These are phyloP conservation scores for Penicillium dipodomyicola DNA, from an alignment of 495 filamentous ascomycete species.

Conservation along the genomic window DNA sequence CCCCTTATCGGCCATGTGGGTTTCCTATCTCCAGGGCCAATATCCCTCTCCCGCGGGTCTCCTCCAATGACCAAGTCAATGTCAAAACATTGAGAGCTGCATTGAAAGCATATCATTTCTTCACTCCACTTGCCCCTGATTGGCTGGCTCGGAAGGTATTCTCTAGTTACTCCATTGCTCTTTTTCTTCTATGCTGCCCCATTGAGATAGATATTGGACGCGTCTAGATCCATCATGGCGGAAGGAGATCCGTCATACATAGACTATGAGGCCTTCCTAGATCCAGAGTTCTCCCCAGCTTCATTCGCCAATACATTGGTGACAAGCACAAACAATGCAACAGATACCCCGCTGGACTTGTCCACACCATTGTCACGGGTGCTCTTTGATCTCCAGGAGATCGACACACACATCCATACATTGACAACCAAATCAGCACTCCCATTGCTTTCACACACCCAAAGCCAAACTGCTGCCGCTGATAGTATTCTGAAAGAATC, in stretches of 20 bases:
- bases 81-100: slow-evolving; percentile 1
- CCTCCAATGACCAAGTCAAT: slow-evolving; percentile 1
- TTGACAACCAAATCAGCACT: slow-evolving; percentile 83
- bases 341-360: slow-evolving; percentile 85
- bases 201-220: not conserved
- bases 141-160: not conserved
- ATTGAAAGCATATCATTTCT: not conserved
- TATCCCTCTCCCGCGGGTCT: slow-evolving; percentile 1
- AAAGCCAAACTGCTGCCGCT: slow-evolving; percentile 65
- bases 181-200: slow-evolving; percentile 3
- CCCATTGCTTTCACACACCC: slow-evolving; percentile 77
- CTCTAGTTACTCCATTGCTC: not conserved
- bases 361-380: slow-evolving; percentile 91
- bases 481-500: slow-evolving; percentile 67
- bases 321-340: slow-evolving; percentile 84
- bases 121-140: not conserved
- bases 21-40: slow-evolving; percentile 14
- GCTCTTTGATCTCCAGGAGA: slow-evolving; percentile 94
- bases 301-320: slow-evolving; percentile 87
- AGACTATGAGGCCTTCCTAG: slow-evolving; percentile 90
- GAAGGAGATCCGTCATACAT: slow-evolving; percentile 74
- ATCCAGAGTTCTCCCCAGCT: slow-evolving; percentile 74
- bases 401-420: slow-evolving; percentile 90
- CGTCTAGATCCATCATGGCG: slow-evolving; percentile 28
- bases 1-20: slow-evolving; percentile 16